phyloP scores from a whole-genome alignment of 2,329 filamentous ascomycete species.

The Celoporthe dispersa region DNA sequence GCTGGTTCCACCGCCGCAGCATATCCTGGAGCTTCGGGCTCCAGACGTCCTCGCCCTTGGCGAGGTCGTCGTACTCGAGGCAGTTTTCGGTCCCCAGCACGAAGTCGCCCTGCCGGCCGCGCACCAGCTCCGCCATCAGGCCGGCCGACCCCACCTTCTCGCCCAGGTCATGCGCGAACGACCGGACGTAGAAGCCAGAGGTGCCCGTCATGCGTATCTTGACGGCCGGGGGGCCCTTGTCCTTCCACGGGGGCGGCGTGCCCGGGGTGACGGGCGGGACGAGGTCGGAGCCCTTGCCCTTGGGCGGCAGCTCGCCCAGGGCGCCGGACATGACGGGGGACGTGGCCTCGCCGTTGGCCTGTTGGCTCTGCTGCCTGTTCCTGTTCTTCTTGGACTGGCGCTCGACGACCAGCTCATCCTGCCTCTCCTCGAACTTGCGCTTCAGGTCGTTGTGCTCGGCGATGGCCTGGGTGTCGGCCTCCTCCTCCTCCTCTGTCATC shows the following conservation, averaged over 20 bases:
- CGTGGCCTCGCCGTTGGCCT: constrained; percentile 32
- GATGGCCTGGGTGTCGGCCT: constrained; percentile 58
- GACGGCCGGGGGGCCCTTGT: constrained; percentile 73
- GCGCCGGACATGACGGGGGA: constrained; percentile 62
- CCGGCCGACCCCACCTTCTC: constrained; percentile 79
- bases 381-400: constrained; percentile 44
- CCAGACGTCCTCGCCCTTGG: constrained; percentile 80
- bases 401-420: constrained; percentile 61
- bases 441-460: constrained; percentile 62
- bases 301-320: constrained; percentile 52
- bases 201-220: constrained; percentile 90
- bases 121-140: constrained; percentile 83
- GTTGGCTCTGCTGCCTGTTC: constrained; percentile 39
- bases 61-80: constrained; percentile 77
- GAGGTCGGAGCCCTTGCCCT: constrained; percentile 56
- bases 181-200: constrained; percentile 95
- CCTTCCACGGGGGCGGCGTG: constrained; percentile 60
- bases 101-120: constrained; percentile 83
- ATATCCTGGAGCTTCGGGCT: constrained; percentile 70
- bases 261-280: constrained; percentile 53
- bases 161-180: constrained; percentile 89
- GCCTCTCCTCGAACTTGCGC: constrained; percentile 60
- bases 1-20: constrained; percentile 45
- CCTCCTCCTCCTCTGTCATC: constrained; percentile 58
- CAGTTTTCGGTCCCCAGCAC: constrained; percentile 71